These are phyloP conservation scores for Pseudoturritis turrita DNA, from an alignment of 345 rosid genomes.

Conservation along the genomic window DNA sequence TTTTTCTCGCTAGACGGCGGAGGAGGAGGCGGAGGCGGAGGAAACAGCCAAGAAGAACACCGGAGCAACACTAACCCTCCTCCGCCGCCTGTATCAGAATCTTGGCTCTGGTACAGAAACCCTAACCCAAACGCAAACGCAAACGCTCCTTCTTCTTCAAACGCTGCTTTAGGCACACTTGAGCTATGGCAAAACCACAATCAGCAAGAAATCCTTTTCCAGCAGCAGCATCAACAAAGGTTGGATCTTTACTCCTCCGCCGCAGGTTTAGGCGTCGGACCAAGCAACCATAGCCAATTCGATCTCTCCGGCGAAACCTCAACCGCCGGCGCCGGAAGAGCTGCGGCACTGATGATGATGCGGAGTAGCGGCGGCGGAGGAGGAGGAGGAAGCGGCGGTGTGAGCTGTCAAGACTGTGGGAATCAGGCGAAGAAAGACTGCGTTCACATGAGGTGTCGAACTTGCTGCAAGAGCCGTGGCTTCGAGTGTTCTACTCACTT, in stretches of 20 bases:
- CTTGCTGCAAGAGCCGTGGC: constrained; percentile 89
- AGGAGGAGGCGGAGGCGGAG: constrained; percentile 35
- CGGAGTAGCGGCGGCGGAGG: constrained; percentile 24
- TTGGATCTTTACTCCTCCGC: constrained; percentile 57
- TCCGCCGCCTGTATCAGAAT: constrained; percentile 36
- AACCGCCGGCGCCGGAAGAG: constrained; percentile 23
- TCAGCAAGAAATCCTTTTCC: constrained; percentile 45
- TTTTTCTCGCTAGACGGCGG: constrained; percentile 48
- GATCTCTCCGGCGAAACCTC: constrained; percentile 47
- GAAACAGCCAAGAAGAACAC: constrained; percentile 31
- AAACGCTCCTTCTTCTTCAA: constrained; percentile 34
- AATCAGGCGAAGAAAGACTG: constrained; percentile 93
- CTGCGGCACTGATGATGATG: constrained; percentile 37
- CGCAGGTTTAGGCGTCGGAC: constrained; percentile 68
- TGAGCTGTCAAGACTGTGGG: constrained; percentile 85
- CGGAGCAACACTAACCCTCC: constrained; percentile 38
- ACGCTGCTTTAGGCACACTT: constrained; percentile 45
- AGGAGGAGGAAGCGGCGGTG: constrained; percentile 20
- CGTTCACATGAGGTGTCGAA: constrained; percentile 66
- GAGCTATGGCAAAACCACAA: constrained; percentile 76
- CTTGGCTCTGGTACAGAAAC: constrained; percentile 59
- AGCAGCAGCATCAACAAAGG: constrained; percentile 43
- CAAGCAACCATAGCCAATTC: constrained; percentile 37
- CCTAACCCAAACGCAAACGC: constrained; percentile 31
- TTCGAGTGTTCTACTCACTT: constrained; percentile 73